Evolutionary conservation across 192 early-diverging fungal species (phyloP).

Genomic region (Coemansia sp.): DNA sequence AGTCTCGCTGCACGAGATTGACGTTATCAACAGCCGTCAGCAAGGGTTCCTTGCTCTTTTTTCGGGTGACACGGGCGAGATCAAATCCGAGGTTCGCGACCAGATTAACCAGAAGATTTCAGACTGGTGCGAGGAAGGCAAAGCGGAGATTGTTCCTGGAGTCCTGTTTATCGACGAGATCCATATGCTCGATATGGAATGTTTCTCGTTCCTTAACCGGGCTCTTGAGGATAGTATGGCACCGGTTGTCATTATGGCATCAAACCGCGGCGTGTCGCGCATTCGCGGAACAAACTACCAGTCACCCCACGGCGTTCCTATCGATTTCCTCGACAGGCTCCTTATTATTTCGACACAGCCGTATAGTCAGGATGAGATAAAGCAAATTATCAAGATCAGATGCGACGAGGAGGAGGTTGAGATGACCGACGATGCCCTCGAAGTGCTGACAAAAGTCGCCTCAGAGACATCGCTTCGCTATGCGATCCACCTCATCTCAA

Average conservation of each 20-base stretch:
- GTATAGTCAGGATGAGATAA: conserved; percentile 82
- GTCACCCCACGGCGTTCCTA: conserved; percentile 95
- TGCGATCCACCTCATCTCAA: conserved; percentile 96
- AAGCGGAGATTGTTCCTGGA: conserved; percentile 96
- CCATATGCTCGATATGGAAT: conserved; percentile 99
- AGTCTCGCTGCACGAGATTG: conserved; percentile 98
- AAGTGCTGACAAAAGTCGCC: conserved; percentile 85
- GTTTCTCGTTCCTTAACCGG: conserved; percentile 97
- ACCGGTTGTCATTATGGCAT: conserved; percentile 98
- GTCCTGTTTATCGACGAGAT: conserved; percentile 99
- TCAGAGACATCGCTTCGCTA: conserved; percentile 91
- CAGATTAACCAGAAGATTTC: conserved; percentile 96
- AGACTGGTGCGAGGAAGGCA: conserved; percentile 98
- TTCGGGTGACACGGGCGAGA: conserved; percentile 97
- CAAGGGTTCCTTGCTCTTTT: conserved; percentile 98
- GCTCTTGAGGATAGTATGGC: conserved; percentile 96
- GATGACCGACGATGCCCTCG: conserved; percentile 81
- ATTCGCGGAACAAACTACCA: conserved; percentile 97
- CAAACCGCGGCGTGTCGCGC: conserved; percentile 92
- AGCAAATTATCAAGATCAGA: conserved; percentile 84
- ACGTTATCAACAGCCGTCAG: conserved; percentile 96
- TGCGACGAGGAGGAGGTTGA: conserved; percentile 94
- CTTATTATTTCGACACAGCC: conserved; percentile 92
- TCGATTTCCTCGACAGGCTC: conserved; percentile 92
- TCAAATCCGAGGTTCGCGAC: conserved; percentile 94